Percentiles rank a stretch among this genome's conserved stretches.
Evolutionary conservation across 1,139 yeast species (phyloP).

Genomic region (Hyphopichia khmerensis): DNA sequence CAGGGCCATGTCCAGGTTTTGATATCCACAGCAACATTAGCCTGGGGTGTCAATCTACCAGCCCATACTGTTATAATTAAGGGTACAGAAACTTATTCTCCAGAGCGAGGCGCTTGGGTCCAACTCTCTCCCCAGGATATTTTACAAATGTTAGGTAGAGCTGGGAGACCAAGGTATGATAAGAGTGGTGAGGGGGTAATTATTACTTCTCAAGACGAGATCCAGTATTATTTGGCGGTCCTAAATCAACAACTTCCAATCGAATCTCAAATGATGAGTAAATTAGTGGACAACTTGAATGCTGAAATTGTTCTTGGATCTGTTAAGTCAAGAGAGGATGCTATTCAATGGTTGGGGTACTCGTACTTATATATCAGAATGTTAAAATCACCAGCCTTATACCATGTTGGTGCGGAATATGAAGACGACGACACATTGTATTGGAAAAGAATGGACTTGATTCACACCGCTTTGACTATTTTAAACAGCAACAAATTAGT

Average conservation of each 20-base stretch:
- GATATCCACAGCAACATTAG: constrained; percentile 92
- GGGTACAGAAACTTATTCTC: constrained; percentile 93
- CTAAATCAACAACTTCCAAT: constrained; percentile 89
- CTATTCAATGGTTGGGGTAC: constrained; percentile 73
- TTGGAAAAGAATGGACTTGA: constrained; percentile 42
- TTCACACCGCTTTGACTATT: constrained; percentile 70
- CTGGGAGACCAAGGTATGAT: constrained; percentile 96
- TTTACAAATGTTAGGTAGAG: constrained; percentile 94
- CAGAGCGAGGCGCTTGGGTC: constrained; percentile 85
- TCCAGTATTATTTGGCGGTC: constrained; percentile 85
- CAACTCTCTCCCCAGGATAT: constrained; percentile 93
- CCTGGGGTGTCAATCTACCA: constrained; percentile 98
- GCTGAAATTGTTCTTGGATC: constrained; percentile 85
- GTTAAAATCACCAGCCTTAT: constrained; percentile 69
- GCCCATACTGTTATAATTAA: constrained; percentile 95
- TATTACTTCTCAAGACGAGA: constrained; percentile 81
- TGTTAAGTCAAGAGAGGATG: constrained; percentile 60
- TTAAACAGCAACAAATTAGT: constrained; percentile 57
- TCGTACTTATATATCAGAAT: constrained; percentile 82
- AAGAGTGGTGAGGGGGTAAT: constrained; percentile 92
- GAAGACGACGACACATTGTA: constrained; percentile 47
- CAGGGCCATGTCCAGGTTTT: constrained; percentile 80
- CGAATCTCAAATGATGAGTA: constrained; percentile 79
- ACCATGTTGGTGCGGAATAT: constrained; percentile 72
- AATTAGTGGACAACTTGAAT: constrained; percentile 71